Percentiles rank a stretch among this genome's conserved stretches.
These are phyloP conservation scores for Xylariaceae sp. DNA, from an alignment of 2,329 filamentous ascomycete genomes.

Conservation along the genomic window DNA sequence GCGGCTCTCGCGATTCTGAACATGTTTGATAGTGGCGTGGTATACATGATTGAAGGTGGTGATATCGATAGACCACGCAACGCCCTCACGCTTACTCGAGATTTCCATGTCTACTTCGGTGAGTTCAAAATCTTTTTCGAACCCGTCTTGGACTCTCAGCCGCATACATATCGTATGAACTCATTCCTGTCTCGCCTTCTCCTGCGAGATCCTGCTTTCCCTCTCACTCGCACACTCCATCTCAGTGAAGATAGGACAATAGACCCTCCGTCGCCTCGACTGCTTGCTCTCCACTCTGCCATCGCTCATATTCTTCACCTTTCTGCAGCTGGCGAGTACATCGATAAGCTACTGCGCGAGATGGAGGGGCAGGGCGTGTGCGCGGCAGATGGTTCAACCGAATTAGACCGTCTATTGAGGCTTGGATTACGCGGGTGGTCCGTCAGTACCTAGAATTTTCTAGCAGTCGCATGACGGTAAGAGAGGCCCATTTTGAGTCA, in stretches of 20 bases:
- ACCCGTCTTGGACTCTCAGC: conserved; percentile 24
- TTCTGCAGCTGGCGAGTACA: conserved; percentile 43
- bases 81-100: conserved; percentile 37
- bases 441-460: not conserved
- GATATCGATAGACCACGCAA: conserved; percentile 48
- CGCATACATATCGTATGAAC: conserved; percentile 41
- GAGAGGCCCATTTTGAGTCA: no score
- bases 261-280: conserved; percentile 42
- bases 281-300: conserved; percentile 45
- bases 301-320: conserved; percentile 45
- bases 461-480: no score
- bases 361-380: conserved; percentile 24
- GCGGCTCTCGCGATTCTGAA: conserved; percentile 48
- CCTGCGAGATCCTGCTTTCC: conserved; percentile 29
- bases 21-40: conserved; percentile 49
- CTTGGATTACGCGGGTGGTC: conserved; percentile 10
- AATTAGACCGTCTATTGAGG: conserved; percentile 22
- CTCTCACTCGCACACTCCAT: conserved; percentile 41
- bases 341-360: conserved; percentile 40
- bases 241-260: conserved; percentile 36
- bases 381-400: conserved; percentile 28
- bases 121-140: conserved; percentile 44
- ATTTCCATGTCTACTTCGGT: conserved; percentile 42
- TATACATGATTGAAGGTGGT: conserved; percentile 45
- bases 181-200: conserved; percentile 24